Percentiles rank a stretch among this genome's conserved stretches.
Conservation (phyloP, 1,284 basidiomycete species). For the Puccinia polysora region DNA sequence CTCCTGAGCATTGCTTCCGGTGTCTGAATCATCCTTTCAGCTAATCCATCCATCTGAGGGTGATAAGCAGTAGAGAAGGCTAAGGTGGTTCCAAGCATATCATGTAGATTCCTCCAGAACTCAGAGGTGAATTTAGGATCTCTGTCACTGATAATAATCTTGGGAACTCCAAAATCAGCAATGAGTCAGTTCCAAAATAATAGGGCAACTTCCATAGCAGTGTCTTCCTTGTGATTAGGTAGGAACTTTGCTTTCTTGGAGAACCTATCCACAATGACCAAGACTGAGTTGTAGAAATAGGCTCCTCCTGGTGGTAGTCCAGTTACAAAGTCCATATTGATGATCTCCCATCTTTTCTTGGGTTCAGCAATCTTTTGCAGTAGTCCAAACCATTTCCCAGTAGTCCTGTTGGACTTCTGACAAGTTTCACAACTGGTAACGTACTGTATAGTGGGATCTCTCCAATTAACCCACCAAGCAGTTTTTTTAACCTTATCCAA, state of each 20-base stretch:
- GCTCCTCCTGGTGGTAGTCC: slow-evolving; percentile 7
- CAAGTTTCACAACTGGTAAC: neutral
- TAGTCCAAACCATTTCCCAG: neutral
- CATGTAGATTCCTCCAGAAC: slow-evolving; percentile 56
- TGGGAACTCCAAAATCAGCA: slow-evolving; percentile 52
- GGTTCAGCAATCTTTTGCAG: slow-evolving; percentile 2
- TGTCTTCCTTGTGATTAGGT: slow-evolving; percentile 6
- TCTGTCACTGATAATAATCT: slow-evolving; percentile 55
- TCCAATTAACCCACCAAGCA: neutral
- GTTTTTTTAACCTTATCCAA: neutral
- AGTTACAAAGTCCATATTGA: slow-evolving; percentile 19
- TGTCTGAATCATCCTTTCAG: slow-evolving; percentile 9
- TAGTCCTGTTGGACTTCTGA: slow-evolving; percentile 2
- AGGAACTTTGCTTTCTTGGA: slow-evolving; percentile 5
- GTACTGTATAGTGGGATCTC: neutral
- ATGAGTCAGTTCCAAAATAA: neutral
- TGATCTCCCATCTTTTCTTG: neutral
- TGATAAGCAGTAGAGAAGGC: slow-evolving; percentile 57
- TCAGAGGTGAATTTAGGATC: slow-evolving; percentile 55
- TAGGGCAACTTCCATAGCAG: neutral
- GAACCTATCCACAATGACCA: slow-evolving; percentile 23
- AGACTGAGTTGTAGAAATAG: neutral
- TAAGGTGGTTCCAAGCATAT: slow-evolving; percentile 53
- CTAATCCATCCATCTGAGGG: slow-evolving; percentile 47
- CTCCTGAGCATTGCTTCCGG: no score